phyloP scores from a whole-genome alignment of 2,329 filamentous ascomycete genomes.

The Alternaria metachromatica region DNA sequence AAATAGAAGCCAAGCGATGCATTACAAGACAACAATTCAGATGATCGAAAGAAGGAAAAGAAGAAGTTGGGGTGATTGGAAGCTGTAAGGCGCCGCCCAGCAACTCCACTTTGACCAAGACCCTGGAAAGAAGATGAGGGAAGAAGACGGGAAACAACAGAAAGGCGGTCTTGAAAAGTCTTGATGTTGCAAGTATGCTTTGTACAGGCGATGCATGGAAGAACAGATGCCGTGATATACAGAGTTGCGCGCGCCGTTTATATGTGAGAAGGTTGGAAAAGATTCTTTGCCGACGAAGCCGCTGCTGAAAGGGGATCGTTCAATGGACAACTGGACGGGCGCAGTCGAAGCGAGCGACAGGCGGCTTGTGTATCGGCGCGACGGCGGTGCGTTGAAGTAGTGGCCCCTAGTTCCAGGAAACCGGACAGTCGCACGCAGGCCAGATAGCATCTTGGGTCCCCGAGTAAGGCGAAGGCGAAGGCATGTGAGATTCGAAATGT shows the following conservation, averaged over 20 bases:
- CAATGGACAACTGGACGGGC: background rate
- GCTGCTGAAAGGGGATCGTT: constrained; percentile 12
- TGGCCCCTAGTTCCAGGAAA: background rate
- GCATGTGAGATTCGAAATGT: constrained; percentile 21
- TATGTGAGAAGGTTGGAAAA: constrained; percentile 16
- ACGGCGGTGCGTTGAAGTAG: background rate
- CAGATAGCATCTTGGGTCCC: constrained; percentile 2
- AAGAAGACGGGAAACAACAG: background rate
- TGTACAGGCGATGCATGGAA: constrained; percentile 33
- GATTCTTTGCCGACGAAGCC: constrained; percentile 6
- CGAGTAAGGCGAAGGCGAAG: constrained; percentile 12
- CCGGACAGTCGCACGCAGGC: background rate
- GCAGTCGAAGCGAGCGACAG: background rate
- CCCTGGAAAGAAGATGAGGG: background rate
- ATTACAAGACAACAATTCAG: background rate
- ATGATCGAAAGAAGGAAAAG: background rate
- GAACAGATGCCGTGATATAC: constrained; percentile 32
- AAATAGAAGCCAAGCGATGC: background rate
- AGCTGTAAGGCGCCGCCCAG: background rate
- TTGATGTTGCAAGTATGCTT: constrained; percentile 10
- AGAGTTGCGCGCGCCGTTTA: constrained; percentile 24
- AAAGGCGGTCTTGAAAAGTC: background rate
- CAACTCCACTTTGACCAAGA: background rate
- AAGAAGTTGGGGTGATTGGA: background rate
- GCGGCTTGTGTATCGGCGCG: background rate